Base-by-base conservation (phyloP, 2,329 filamentous ascomycete genomes). In the Cladosporium austrohemisphaericum region DNA sequence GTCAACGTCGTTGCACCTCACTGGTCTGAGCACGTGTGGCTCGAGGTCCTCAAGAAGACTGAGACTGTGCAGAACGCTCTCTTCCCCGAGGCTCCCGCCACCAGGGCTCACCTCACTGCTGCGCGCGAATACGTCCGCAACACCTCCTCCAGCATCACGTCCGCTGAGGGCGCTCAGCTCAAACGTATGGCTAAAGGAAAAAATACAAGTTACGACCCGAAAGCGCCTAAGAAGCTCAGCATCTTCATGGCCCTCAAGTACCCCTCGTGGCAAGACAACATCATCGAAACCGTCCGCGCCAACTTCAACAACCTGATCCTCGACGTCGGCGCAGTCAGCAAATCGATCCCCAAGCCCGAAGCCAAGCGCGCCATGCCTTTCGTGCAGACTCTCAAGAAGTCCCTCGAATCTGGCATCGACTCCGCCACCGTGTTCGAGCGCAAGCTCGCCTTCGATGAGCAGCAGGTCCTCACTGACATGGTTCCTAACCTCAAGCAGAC, bases 281-380 rank as follows among this genome's bases (percentile, higher is more conserved):
- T 91, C 70, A 85, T 94, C 62, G 85, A 90, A 50, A 76, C 94
- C 28, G 79, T 95, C 14, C 81, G 83, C 57, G 78, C 86, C 62
- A 74, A 81, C 54, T 89, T 89, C 71, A 78, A 87, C 53, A 68
- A 77, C 14, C 59, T 78, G 40, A 80, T 72, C 57, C 75, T 86
- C 56, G 84, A 95, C 64, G 88, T 94, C 67, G 95, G 94, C 75
- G 82, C 81, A 50, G 75, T 96, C 38, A 87, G 83, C 61, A 83
- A 82, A 57, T 80, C 83, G 64, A 84, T 96, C 51, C 83, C 82
- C 59, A 95, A 95, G 76, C 77, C 89, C 64, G 88, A 94, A 71
- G 89, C 90, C 79, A 98, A 97, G 81, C 93, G 94, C 73, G 92
- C 90, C 2, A 97, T 97, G 92, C 93, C 93, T 0, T 97, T 96